Evolutionary conservation across 495 filamentous ascomycete species (phyloP).

Genomic region (Entonaema liquescens): DNA sequence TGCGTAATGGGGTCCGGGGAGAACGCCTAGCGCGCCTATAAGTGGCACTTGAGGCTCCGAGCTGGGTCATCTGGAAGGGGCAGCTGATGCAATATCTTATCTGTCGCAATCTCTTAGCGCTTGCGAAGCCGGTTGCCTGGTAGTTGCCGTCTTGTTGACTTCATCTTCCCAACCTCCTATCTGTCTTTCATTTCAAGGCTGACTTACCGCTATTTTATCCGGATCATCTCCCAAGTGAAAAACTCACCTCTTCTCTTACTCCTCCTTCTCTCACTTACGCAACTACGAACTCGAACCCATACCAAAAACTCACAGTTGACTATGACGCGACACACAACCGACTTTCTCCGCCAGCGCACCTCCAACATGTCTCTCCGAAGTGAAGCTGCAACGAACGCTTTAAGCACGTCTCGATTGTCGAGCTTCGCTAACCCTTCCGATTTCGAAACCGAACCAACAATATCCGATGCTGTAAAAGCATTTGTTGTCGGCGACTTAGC

Average conservation of each 20-base stretch:
- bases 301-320: background rate
- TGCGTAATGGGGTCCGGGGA: background rate
- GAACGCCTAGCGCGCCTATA: background rate
- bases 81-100: constrained; percentile 8
- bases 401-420: constrained; percentile 32
- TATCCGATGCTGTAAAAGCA: constrained; percentile 39
- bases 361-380: constrained; percentile 54
- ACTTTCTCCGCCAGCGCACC: constrained; percentile 50
- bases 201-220: background rate
- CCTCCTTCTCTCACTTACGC: background rate
- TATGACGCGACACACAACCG: constrained; percentile 55
- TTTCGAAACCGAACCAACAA: constrained; percentile 31
- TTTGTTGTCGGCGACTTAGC: constrained; percentile 39
- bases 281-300: background rate
- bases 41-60: constrained; percentile 3
- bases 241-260: background rate
- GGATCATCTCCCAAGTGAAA: background rate
- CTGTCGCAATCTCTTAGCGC: background rate
- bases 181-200: background rate
- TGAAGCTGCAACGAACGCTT: constrained; percentile 22
- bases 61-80: constrained; percentile 1
- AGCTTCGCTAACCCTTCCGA: constrained; percentile 47
- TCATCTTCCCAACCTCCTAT: constrained; percentile 21
- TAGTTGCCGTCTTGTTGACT: background rate
- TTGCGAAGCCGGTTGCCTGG: background rate